Conservation (phyloP, 805 yeast species). For the Scheffersomyces lignosus region DNA sequence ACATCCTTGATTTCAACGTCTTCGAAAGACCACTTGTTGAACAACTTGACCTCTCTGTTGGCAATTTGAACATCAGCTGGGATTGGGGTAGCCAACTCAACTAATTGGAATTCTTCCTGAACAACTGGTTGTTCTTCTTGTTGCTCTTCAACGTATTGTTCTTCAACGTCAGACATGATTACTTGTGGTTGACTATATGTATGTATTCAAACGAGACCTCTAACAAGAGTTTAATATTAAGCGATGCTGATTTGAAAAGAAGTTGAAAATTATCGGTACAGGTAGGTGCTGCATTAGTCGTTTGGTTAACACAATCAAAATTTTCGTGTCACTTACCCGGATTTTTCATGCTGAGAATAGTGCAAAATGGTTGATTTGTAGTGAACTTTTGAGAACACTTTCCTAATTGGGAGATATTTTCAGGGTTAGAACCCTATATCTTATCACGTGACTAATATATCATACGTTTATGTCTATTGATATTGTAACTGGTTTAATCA, state of each 20-base stretch:
- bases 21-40: slow-evolving; percentile 99
- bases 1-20: slow-evolving; percentile 97
- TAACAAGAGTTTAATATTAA: too few relatives aligned
- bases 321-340: slow-evolving; percentile 16
- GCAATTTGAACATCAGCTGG: slow-evolving; percentile 97
- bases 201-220: slow-evolving; percentile 1
- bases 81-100: slow-evolving; percentile 90
- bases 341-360: slow-evolving; percentile 15
- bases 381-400: slow-evolving; percentile 14
- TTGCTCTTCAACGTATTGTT: slow-evolving; percentile 49
- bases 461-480: too few relatives aligned
- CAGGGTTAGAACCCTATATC: slow-evolving; percentile 13
- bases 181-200: slow-evolving; percentile 6
- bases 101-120: slow-evolving; percentile 80
- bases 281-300: neutral
- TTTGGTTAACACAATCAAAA: slow-evolving; percentile 9
- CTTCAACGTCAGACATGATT: slow-evolving; percentile 86
- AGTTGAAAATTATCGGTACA: neutral
- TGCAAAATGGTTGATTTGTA: slow-evolving; percentile 5
- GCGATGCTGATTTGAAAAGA: slow-evolving; percentile 4
- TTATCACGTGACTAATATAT: slow-evolving; percentile 11
- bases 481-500: too few relatives aligned
- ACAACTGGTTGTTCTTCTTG: slow-evolving; percentile 62
- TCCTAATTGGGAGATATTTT: slow-evolving; percentile 10
- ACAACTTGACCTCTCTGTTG: slow-evolving; percentile 93